Evolutionary conservation across 768 basidiomycete genomes (phyloP), one percentile per base, ranked within the genome.

Genomic region (Nevesoporus exiguus): DNA sequence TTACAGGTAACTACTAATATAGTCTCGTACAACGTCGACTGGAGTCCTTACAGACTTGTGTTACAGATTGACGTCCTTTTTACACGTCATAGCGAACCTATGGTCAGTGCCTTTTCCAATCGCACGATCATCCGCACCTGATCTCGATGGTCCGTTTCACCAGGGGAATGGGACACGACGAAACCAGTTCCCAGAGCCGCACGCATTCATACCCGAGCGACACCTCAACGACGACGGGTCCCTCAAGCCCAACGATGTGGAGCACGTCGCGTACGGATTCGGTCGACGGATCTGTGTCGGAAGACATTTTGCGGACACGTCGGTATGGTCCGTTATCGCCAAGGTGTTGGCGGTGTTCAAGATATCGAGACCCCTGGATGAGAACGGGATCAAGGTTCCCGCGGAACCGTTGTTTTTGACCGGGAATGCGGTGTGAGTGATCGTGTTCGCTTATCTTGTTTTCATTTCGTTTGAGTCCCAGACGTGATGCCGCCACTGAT

Each of bases 141-240:
- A 29, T 29, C 27, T 29, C 27, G 8, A 29, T 29, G 27, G 27
- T 5, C 27, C 27, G 27, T 8, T 29, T 29, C 8, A 29, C 27
- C 8, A 64, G 62, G 62, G 52, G 56, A 0, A 64, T 64, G 62
- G 31, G 51, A 6, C 62, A 56, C 7, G 49, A 62, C 17, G 60
- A 59, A 46, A 60, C 59, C 36, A 67, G 62, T 76, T 73, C 47
- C 66, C 73, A 0, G 62, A 70, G 3, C 66, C 75, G 3, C 59
- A 73, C 22, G 45, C 51, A 19, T 77, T 76, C 65, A 56, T 55
- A 25, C 74, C 76, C 0, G 74, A 76, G 24, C 66, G 74, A 15
- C 76, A 74, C 59, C 49, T 76, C 7, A 66, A 74, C 39, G 37
- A 44, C 0, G 61, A 64, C 5, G 60, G 63, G 8, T 55, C 57